Conservation (phyloP, 1,284 basidiomycete genomes). For the Tetrapyrgos nigripes region DNA sequence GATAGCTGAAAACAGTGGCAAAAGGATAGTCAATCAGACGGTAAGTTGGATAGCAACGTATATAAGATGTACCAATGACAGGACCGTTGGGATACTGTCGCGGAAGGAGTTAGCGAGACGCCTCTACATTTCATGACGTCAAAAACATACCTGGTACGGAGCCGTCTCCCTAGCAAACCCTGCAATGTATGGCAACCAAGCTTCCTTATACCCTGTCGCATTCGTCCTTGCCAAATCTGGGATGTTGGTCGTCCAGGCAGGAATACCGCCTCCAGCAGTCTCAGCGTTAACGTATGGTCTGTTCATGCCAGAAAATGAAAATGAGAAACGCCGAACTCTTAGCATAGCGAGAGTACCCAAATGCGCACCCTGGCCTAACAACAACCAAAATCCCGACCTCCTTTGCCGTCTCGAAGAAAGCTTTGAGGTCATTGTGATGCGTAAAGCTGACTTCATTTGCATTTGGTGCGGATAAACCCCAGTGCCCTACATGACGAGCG, state of each 20-base stretch:
- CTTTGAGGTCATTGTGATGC: constrained; percentile 41
- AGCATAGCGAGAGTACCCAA: neutral
- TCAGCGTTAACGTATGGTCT: constrained; percentile 46
- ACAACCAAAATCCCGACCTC: constrained; percentile 54
- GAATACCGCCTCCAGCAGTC: constrained; percentile 52
- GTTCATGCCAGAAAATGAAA: neutral
- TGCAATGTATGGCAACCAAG: constrained; percentile 53
- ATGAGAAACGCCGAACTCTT: neutral
- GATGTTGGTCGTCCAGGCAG: constrained; percentile 53
- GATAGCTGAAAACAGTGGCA: constrained; percentile 29
- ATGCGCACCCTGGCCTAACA: constrained; percentile 46
- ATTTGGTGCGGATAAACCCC: constrained; percentile 50
- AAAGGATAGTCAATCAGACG: neutral
- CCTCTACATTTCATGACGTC: too few species aligned
- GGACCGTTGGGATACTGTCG: constrained; percentile 49
- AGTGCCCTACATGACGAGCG: constrained; percentile 38
- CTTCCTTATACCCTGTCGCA: constrained; percentile 44
- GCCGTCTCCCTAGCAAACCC: constrained; percentile 46
- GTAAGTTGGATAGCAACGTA: neutral
- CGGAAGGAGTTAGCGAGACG: neutral
- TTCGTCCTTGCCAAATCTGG: constrained; percentile 51
- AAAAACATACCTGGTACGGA: constrained; percentile 44
- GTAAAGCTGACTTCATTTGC: constrained; percentile 36
- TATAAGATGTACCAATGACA: constrained; percentile 50
- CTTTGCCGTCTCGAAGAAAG: constrained; percentile 47